Evolutionary conservation across 192 early-diverging fungal genomes (phyloP).

Genomic region (Phycomyces blakesleeanus): DNA sequence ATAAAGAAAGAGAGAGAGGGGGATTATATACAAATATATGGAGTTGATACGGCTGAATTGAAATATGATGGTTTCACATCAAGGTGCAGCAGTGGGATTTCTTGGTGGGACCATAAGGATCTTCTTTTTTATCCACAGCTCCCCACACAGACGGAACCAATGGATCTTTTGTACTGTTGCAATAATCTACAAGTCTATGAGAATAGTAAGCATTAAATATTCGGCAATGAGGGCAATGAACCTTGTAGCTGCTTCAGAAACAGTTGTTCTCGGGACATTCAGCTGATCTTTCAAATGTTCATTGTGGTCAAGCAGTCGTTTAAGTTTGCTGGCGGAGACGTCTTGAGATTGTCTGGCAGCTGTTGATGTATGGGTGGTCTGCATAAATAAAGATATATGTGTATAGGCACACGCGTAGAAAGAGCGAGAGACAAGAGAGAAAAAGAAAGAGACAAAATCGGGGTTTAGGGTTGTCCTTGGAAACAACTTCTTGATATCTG

Average conservation of each 20-base stretch:
- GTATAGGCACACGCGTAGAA: no score
- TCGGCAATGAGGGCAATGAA: not conserved
- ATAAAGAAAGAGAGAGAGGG: no score
- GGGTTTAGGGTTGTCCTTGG: no score
- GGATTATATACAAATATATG: no score
- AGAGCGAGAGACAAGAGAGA: no score
- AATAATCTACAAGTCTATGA: slow-evolving; percentile 37
- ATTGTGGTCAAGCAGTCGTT: slow-evolving; percentile 63
- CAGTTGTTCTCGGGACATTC: slow-evolving; percentile 59
- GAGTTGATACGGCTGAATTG: no score
- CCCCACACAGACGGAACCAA: slow-evolving; percentile 43
- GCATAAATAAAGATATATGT: slow-evolving; percentile 3
- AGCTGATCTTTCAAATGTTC: slow-evolving; percentile 60
- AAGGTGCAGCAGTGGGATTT: slow-evolving; percentile 22
- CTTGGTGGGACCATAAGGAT: slow-evolving; percentile 31
- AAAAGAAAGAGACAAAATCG: no score
- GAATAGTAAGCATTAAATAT: not conserved
- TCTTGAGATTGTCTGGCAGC: slow-evolving; percentile 14
- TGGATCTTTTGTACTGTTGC: slow-evolving; percentile 32
- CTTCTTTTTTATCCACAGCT: slow-evolving; percentile 32
- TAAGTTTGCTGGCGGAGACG: slow-evolving; percentile 55
- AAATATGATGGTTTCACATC: slow-evolving; percentile 8
- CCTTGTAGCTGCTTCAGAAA: slow-evolving; percentile 53
- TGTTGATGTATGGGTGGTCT: slow-evolving; percentile 3
- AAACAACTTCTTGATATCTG: no score